Evolutionary conservation across 495 filamentous ascomycete genomes (phyloP), one percentile per base, ranked within the genome.

Genomic region (Astrothelium macrocarpum): DNA sequence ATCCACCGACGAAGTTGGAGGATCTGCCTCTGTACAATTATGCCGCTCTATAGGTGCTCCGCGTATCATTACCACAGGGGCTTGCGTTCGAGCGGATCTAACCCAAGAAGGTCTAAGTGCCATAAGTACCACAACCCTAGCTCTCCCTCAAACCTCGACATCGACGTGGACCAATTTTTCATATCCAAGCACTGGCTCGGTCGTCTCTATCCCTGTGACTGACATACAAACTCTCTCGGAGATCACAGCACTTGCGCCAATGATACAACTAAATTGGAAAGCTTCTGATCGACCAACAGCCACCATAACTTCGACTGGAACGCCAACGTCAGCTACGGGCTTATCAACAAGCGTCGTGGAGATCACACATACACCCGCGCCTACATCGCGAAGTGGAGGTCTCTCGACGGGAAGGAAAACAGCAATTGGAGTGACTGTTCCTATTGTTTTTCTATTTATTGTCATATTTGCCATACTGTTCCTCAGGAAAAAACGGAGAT

Each of bases 211-310:
- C 20, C 0, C 25, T 29, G 25, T 29, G 29, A 56, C 7, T 56
- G 5, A 26, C 5, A 29, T 26, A 1, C 49, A 28, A 11, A 56
- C 20, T 56, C 20, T 56, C 49, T 29, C 49, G 29, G 25, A 29
- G 9, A 29, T 56, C 29, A 56, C 49, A 29, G 49, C 16, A 28
- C 49, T 56, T 29, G 49, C 49, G 29, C 49, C 49, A 29, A 28
- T 56, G 49, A 56, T 56, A 56, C 49, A 56, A 29, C 49, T 56
- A 20, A 56, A 56, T 56, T 56, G 49, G 49, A 56, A 56, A 16
- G 49, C 49, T 56, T 56, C 49, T 9, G 49, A 56, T 56, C 49
- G 49, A 29, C 7, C 5, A 26, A 11, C 49, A 29, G 23, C 49
- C 20, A 16, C 20, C 20, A 56, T 20, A 28, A 28, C 25, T 29